Percentiles rank a stretch among this genome's conserved stretches.
Evolutionary conservation across 805 yeast genomes (phyloP).

Genomic region (Wickerhamomyces subpelliculosus): DNA sequence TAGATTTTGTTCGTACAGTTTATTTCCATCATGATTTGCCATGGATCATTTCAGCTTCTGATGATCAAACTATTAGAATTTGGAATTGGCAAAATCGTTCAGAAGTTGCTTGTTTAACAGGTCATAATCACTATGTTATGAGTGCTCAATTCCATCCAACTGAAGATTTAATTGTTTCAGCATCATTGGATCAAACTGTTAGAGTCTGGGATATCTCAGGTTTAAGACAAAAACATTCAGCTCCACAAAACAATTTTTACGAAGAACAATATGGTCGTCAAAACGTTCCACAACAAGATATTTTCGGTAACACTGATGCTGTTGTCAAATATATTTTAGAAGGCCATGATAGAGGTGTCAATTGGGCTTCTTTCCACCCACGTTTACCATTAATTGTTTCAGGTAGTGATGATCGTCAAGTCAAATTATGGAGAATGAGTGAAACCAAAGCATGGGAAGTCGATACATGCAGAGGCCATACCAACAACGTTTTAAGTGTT

Average conservation of each 20-base stretch:
- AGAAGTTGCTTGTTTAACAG: constrained; percentile 94
- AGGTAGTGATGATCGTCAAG: constrained; percentile 92
- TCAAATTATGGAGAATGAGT: constrained; percentile 95
- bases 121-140: constrained; percentile 98
- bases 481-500: constrained; percentile 84
- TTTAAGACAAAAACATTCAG: constrained; percentile 89
- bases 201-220: constrained; percentile 99
- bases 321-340: constrained; percentile 92
- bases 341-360: constrained; percentile 98
- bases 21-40: constrained; percentile 94
- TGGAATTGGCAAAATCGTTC: constrained; percentile 99
- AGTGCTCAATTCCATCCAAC: constrained; percentile 96
- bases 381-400: constrained; percentile 90
- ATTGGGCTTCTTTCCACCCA: constrained; percentile 98
- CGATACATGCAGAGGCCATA: constrained; percentile 96
- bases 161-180: constrained; percentile 90
- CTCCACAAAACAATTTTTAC: constrained; percentile 48
- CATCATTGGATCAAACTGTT: constrained; percentile 96
- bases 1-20: constrained; percentile 92
- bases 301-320: constrained; percentile 91
- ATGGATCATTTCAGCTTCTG: constrained; percentile 94
- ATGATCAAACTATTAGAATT: constrained; percentile 96
- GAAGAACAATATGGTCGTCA: constrained; percentile 40
- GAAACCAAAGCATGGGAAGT: constrained; percentile 99
- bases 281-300: constrained; percentile 79